Conservation (phyloP, 768 basidiomycete genomes). For the Pleurotus sapidus region DNA sequence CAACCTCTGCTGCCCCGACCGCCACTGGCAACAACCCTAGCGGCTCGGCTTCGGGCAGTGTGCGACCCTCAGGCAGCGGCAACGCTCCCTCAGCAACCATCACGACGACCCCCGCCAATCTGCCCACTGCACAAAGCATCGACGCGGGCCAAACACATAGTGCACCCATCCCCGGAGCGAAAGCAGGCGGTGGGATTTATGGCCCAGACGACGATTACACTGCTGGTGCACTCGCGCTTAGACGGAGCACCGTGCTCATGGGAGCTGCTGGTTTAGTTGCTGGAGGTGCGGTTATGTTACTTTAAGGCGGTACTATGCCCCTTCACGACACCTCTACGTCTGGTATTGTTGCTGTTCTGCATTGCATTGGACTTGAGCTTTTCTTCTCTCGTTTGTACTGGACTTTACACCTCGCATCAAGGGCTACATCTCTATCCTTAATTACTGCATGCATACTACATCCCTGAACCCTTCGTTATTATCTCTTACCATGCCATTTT, state of each 20-base stretch:
- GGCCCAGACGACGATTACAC: conserved; percentile 72
- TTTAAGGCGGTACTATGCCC: conserved; percentile 25
- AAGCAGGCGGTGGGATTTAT: conserved; percentile 45
- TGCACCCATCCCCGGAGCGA: conserved; percentile 60
- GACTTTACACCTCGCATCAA: background rate
- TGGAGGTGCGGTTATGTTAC: conserved; percentile 44
- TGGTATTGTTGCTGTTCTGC: too few species aligned
- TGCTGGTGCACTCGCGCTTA: conserved; percentile 48
- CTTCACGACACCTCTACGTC: too few species aligned
- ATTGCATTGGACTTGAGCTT: too few species aligned
- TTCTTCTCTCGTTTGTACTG: too few species aligned
- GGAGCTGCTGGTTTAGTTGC: conserved; percentile 42
- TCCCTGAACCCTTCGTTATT: background rate
- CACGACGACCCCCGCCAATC: conserved; percentile 38
- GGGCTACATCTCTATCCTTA: background rate
- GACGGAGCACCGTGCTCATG: conserved; percentile 41
- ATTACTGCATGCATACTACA: background rate
- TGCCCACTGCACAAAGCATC: conserved; percentile 59
- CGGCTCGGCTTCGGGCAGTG: conserved; percentile 8
- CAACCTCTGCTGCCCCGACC: conserved; percentile 12
- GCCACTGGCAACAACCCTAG: conserved; percentile 19
- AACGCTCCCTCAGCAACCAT: conserved; percentile 25
- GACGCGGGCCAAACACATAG: conserved; percentile 51
- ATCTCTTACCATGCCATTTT: background rate
- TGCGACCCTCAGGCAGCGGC: conserved; percentile 9